Percentiles rank a stretch among this genome's conserved stretches.
Conservation (phyloP, 495 filamentous ascomycete species). For the Aspergillus conjunctus region DNA sequence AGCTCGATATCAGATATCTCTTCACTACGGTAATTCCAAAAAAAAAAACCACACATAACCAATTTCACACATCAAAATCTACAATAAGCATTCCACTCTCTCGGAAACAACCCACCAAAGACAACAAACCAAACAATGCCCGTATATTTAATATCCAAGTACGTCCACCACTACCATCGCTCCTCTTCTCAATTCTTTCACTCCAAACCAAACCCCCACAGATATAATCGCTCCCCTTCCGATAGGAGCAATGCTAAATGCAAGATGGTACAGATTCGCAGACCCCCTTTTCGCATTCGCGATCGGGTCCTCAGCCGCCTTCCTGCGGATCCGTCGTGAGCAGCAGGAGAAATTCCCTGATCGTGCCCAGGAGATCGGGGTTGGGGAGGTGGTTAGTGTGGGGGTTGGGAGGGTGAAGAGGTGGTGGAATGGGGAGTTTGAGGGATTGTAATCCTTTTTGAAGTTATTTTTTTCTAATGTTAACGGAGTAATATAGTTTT, state of each 20-base stretch:
- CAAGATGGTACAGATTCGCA: conserved; percentile 51
- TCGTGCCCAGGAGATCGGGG: conserved; percentile 35
- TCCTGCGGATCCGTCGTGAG: conserved; percentile 71
- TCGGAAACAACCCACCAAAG: not conserved
- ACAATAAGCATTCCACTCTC: not conserved
- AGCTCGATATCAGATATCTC: too few relatives aligned
- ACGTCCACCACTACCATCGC: conserved; percentile 16
- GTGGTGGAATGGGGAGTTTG: conserved; percentile 52
- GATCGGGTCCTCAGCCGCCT: conserved; percentile 68
- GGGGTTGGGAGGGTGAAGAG: conserved; percentile 39
- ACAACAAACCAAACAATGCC: conserved; percentile 28
- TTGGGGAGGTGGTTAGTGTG: conserved; percentile 31
- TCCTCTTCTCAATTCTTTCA: not conserved
- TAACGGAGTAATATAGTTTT: too few relatives aligned
- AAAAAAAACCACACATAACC: not conserved
- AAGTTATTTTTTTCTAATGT: not conserved
- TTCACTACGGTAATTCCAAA: too few relatives aligned
- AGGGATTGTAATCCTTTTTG: conserved; percentile 29
- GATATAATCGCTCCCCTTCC: not conserved
- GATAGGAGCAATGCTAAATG: not conserved
- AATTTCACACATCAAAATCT: not conserved
- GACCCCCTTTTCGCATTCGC: conserved; percentile 87
- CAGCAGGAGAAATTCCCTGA: conserved; percentile 62
- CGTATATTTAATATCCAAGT: conserved; percentile 48
- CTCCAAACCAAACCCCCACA: not conserved